Evolutionary conservation across 1,284 basidiomycete genomes (phyloP), one percentile per base, ranked within the genome.

Genomic region (Cystobasidiaceae sp.): DNA sequence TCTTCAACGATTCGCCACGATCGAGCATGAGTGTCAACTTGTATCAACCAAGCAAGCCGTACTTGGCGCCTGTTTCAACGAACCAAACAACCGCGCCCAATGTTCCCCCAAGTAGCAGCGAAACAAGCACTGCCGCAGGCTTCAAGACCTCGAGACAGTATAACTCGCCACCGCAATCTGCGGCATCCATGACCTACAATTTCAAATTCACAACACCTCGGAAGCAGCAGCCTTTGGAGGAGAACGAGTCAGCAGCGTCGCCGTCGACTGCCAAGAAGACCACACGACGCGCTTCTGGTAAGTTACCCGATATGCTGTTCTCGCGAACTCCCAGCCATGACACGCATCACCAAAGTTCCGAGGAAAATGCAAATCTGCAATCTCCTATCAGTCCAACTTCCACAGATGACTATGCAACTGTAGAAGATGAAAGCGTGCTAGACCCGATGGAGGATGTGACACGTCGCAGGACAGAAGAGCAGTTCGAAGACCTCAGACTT

Each of bases 271-370:
- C 39, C 8, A 46, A 44, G 23, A 21, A 32, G 33, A 39, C n/a
- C 13, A 37, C 32, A 27, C 19, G 56, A 11, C 27, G 56, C 32
- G 56, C 56, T 17, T 46, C 44, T 21, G 56, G 56, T 7, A 59
- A 48, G 33, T 49, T 59, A 27, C 56, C 56, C 21, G 56, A 59
- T 49, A 49, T 59, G 44, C 45, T 59, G 0, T 59, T 59, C 43
- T 43, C 54, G 27, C 34, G 54, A 28, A 28, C 37, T 17, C 23
- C 54, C 4, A 56, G 54, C 19, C 25, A 8, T 21, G 39, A 56
- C n/a, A n/a, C n/a, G n/a, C n/a, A n/a, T n/a, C n/a, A n/a, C n/a
- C n/a, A n/a, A n/a, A n/a, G n/a, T n/a, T n/a, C n/a, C n/a, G n/a
- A n/a, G n/a, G n/a, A n/a, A n/a, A n/a, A n/a, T n/a, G n/a, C n/a